Conservation (phyloP, 2,329 filamentous ascomycete species). For the Rhynchosporium agropyri region DNA sequence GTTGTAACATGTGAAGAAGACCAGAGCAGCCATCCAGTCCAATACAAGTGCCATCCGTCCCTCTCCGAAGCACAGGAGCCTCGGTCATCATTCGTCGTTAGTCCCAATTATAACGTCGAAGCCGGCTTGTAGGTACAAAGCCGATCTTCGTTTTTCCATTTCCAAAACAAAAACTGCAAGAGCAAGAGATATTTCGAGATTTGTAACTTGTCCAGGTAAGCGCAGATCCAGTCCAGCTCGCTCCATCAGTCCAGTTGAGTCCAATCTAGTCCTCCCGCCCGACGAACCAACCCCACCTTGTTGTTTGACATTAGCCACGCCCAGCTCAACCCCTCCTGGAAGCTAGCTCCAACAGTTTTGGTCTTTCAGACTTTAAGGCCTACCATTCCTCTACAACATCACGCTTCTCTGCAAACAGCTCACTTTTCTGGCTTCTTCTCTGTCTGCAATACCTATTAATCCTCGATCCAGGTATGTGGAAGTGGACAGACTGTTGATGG, state of each 20-base stretch:
- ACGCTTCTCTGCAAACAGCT: not conserved
- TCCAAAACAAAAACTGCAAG: constrained; percentile 11
- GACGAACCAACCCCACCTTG: constrained; percentile 18
- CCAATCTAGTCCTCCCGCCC: constrained; percentile 7
- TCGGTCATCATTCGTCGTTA: constrained; percentile 18
- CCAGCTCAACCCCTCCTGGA: constrained; percentile 7
- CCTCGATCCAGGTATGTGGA: constrained; percentile 26
- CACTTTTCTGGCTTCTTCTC: constrained; percentile 16
- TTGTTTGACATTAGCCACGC: not conserved
- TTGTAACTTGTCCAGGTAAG: constrained; percentile 19
- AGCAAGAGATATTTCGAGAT: constrained; percentile 10
- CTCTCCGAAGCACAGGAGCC: constrained; percentile 21
- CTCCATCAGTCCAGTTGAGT: constrained; percentile 13
- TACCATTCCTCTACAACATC: constrained; percentile 18
- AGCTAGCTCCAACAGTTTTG: constrained; percentile 27
- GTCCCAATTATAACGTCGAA: constrained; percentile 18
- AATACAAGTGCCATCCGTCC: constrained; percentile 14
- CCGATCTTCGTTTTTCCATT: not conserved
- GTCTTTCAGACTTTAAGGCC: constrained; percentile 20
- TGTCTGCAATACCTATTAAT: constrained; percentile 23
- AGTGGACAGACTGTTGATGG: not conserved
- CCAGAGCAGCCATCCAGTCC: constrained; percentile 9
- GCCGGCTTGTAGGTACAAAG: constrained; percentile 15
- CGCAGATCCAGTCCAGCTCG: constrained; percentile 2
- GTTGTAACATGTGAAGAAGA: constrained; percentile 37